Base-by-base conservation (phyloP, 306 rosid species). In the Cercis canadensis region DNA sequence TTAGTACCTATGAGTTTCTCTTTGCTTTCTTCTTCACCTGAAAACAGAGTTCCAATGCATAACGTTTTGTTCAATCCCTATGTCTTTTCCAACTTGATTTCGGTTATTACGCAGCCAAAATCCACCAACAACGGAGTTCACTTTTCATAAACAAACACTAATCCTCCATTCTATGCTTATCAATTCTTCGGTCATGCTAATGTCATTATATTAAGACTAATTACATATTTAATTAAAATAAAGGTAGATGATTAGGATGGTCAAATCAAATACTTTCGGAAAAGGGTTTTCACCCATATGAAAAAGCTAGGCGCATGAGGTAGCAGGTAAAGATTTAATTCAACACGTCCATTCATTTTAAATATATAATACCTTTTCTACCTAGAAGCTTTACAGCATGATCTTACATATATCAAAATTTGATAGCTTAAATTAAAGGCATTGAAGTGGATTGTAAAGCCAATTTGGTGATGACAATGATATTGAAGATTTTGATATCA, bases 131-230 rank as follows among this genome's bases (percentile, higher is more conserved):
- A n/a, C n/a, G n/a, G n/a, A n/a, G n/a, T n/a, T n/a, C n/a, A n/a
- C n/a, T n/a, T n/a, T n/a, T n/a, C 47, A 32, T 15, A 16, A n/a
- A 56, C 72, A 62, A 9, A 60, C 44, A 17, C 66, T 39, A 77
- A 49, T 14, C 63, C 33, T 58, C 58, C 7, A 3, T 21, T n/a
- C 24, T 12, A 19, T 39, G 37, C 44, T 15, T 34, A 50, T 16
- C 7, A 3, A 46, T 64, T 65, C 70, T 80, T 70, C n/a, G 19
- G 78, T 80, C 84, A 80, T 58, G 84, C 78, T 49, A 59, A 65
- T 70, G 84, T 75, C 84, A 80, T 57, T 65, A 46, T 24, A 1
- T 24, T 24, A 24, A 17, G 47, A 9, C 34, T 7, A 32, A 13
- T 11, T 47, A 40, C 1, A 24, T 43, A 56, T 7, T 65, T 4